Evolutionary conservation across 1,284 basidiomycete species (phyloP), one percentile per base, ranked within the genome.

Genomic region (Microstroma glucosiphilum): DNA sequence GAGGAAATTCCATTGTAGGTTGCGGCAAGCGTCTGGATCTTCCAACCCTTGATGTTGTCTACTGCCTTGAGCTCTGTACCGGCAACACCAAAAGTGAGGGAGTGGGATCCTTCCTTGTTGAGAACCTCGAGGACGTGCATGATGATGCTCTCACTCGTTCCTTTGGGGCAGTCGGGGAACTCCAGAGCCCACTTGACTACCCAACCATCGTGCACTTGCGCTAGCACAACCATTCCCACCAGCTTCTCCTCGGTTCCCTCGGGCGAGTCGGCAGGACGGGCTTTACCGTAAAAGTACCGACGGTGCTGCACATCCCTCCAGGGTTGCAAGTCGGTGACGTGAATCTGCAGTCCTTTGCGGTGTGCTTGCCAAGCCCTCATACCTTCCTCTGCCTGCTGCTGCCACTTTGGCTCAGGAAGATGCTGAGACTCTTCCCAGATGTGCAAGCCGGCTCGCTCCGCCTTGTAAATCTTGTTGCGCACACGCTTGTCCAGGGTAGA

Each of bases 101-200:
- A 73, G 51, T 54, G 51, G 46, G 74, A 76, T 56, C 82, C 80
- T 17, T 83, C 83, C 26, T 17, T 25, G 17, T 17, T 25, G 9
- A 82, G 81, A 63, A 81, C 78, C 62, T 82, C 80, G 66, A 85
- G 81, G 12, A 84, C 84, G 53, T 82, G 75, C 54, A 82, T 68
- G 57, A 85, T 80, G 62, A 84, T 82, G 66, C 83, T 80, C 79
- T 82, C 81, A 57, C 80, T 80, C n/a, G 83, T 81, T 60, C 84
- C 84, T 40, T 81, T 78, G 19, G 83, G 83, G 7, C 83, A 82
- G 40, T 80, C 81, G 13, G 84, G 84, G 80, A 85, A 86, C 68
- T 83, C 83, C 49, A 85, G 80, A 2, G 83, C 82, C 83, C 84
- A 86, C 73, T 86, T 86, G 76, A 85, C 82, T 72, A 85, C 84